phyloP scores from a whole-genome alignment of 225 moss, liverwort and hornwort genomes.

The Sphagnum tenellum region DNA sequence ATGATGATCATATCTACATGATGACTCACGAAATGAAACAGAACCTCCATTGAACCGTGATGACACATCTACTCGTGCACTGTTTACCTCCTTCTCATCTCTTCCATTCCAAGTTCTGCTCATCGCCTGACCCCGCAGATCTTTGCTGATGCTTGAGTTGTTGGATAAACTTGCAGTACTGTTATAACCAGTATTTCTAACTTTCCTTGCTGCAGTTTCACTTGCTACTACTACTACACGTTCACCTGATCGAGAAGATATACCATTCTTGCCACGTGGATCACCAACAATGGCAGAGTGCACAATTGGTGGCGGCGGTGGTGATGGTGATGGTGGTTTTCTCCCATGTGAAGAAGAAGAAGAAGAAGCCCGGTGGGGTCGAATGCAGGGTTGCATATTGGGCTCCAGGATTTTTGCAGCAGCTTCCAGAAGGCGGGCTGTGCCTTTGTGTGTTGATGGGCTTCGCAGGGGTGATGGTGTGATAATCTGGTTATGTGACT shows the following conservation, averaged over 20 bases:
- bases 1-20: background rate
- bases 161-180: too few species aligned
- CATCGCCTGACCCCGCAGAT: slow-evolving; percentile 26
- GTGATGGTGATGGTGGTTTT: too few species aligned
- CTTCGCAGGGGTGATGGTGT: slow-evolving; percentile 35
- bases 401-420: slow-evolving; percentile 75
- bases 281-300: too few species aligned
- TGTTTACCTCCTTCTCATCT: slow-evolving; percentile 22
- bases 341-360: too few species aligned
- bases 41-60: slow-evolving; percentile 8
- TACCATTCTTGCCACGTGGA: slow-evolving; percentile 4
- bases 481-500: slow-evolving; percentile 36
- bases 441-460: slow-evolving; percentile 26
- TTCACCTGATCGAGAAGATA: background rate
- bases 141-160: slow-evolving; percentile 9
- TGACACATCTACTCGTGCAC: slow-evolving; percentile 20
- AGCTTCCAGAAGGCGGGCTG: slow-evolving; percentile 55
- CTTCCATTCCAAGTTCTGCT: slow-evolving; percentile 24
- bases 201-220: too few species aligned
- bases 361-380: background rate
- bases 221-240: too few species aligned
- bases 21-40: slow-evolving; percentile 28
- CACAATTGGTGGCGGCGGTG: too few species aligned
- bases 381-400: slow-evolving; percentile 30
- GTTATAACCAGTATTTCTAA: too few species aligned